Evolutionary conservation across 768 basidiomycete genomes (phyloP), one percentile per base, ranked within the genome.

Genomic region (Pholiota conissans): DNA sequence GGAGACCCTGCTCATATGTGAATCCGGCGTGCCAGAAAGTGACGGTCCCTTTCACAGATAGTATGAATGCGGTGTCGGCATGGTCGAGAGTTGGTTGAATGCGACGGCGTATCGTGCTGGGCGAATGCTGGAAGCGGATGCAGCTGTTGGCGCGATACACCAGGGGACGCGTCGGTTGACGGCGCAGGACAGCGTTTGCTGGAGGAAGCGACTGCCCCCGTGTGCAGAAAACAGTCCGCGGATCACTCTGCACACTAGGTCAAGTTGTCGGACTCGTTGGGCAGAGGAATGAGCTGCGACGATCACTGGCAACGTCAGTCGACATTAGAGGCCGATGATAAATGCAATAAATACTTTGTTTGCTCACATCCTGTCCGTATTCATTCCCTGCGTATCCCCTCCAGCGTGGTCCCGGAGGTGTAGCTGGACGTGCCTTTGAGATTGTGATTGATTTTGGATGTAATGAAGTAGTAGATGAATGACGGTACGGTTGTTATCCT

Each of bases 41-140:
- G 58, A 29, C 62, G 26, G 65, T 63, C 11, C 57, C 60, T 39
- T 68, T 68, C n/a, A n/a, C 14, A 53, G 55, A 29, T 61, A 59
- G 48, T 20, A 59, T 52, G 28, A 55, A 64, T 26, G 52, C 35
- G 42, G 37, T 56, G 26, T 59, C 61, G 8, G 53, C 53, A 48
- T 61, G 61, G 16, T 20, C 6, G 13, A 69, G 67, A 13, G 65
- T 71, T 72, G 28, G 63, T 65, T 16, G 59, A 37, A 10, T 69
- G 65, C 10, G 39, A 16, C 13, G 65, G 56, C 11, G 69, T 61
- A 2, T 64, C 47, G 40, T 61, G 63, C 22, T 39, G 37, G 59
- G 62, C 14, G 53, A 58, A 11, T 28, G 56, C n/a, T 48, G 53
- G 20, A 51, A 50, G 35, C 57, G 61, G 29, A n/a, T 47, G 47